phyloP scores from a whole-genome alignment of 768 basidiomycete genomes.

The Rhizopogon rudus region DNA sequence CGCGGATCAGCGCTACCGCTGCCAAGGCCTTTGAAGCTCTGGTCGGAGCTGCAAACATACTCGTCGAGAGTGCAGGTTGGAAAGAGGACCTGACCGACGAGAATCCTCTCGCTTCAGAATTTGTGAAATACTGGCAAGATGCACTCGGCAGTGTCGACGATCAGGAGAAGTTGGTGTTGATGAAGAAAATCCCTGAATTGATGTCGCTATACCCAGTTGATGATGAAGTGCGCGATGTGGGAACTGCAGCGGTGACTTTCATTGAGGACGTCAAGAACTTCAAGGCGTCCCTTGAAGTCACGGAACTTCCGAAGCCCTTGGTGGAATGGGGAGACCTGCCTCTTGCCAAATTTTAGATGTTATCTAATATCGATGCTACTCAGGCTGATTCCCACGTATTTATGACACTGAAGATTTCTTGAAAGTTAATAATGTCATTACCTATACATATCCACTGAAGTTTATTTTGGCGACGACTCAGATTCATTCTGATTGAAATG shows the following conservation, averaged over 20 bases:
- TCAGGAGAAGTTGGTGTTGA: conserved; percentile 38
- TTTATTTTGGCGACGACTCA: no score
- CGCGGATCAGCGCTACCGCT: conserved; percentile 61
- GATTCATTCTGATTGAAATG: no score
- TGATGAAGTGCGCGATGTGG: conserved; percentile 43
- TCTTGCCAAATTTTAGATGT: conserved; percentile 44
- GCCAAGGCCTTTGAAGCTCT: conserved; percentile 54
- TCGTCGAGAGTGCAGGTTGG: conserved; percentile 47
- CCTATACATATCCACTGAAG: no score
- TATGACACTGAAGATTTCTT: no score
- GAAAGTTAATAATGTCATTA: no score
- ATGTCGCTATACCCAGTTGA: conserved; percentile 51
- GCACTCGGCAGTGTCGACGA: conserved; percentile 36
- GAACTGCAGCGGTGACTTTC: conserved; percentile 46
- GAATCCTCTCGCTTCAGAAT: conserved; percentile 54
- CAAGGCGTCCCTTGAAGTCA: conserved; percentile 51
- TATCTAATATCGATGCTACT: not conserved
- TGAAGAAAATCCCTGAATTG: conserved; percentile 53
- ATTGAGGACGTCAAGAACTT: conserved; percentile 66
- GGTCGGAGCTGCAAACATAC: conserved; percentile 44
- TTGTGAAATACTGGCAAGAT: conserved; percentile 57
- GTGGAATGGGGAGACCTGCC: conserved; percentile 75
- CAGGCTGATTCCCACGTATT: not conserved
- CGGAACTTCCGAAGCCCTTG: conserved; percentile 60
- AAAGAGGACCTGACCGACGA: conserved; percentile 47